Conservation (phyloP, 148 eudicot genomes). For the Persicaria tinctoria region DNA sequence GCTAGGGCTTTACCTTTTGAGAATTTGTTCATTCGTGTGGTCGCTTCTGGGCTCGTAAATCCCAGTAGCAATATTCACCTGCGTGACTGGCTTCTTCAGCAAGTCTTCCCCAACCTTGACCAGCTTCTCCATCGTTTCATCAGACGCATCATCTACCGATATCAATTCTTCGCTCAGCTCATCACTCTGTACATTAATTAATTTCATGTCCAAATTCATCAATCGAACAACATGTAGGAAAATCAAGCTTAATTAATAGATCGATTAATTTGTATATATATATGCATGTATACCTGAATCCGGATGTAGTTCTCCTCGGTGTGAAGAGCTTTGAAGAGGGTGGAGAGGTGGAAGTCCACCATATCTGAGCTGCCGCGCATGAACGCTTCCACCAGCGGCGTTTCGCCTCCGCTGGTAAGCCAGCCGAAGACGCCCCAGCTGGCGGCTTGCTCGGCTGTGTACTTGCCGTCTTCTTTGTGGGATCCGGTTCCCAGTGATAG, state of each 20-base stretch:
- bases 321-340: conserved; percentile 26
- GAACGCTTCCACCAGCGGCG: conserved; percentile 22
- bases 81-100: conserved; percentile 38
- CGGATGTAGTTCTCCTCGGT: conserved; percentile 30
- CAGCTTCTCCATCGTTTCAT: conserved; percentile 43
- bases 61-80: conserved; percentile 57
- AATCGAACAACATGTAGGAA: background rate
- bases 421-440: conserved; percentile 37
- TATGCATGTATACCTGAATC: conserved; percentile 15
- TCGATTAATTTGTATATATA: background rate
- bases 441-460: conserved; percentile 28
- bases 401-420: conserved; percentile 22
- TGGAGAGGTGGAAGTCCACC: conserved; percentile 23
- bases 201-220: background rate
- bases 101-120: conserved; percentile 42
- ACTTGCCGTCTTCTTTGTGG: conserved; percentile 21
- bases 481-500: conserved; percentile 55
- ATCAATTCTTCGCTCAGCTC: conserved; percentile 41
- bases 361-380: conserved; percentile 24
- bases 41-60: conserved; percentile 6
- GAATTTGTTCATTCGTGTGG: conserved; percentile 13
- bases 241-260: background rate
- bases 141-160: conserved; percentile 44
- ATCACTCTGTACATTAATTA: conserved; percentile 34
- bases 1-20: conserved; percentile 1